Percentiles rank a stretch among this genome's conserved stretches.
Evolutionary conservation across 2,329 filamentous ascomycete species (phyloP).

Genomic region (Aspergillus aculeatus): DNA sequence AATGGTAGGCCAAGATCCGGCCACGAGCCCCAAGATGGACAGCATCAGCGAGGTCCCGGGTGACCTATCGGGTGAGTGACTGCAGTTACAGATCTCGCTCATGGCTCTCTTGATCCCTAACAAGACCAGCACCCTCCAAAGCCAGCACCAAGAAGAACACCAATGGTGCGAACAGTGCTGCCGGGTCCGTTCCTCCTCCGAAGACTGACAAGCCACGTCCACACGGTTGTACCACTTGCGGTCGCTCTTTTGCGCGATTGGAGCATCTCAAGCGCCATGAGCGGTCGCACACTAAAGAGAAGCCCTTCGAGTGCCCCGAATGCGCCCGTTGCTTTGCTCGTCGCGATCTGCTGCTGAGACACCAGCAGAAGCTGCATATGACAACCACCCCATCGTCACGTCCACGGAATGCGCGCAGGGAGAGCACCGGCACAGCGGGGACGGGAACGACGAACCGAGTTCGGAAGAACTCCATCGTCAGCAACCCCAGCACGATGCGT

Average conservation of each 20-base stretch:
- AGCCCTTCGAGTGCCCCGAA: slow-evolving; percentile 95
- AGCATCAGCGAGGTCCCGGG: slow-evolving; percentile 43
- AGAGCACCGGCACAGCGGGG: slow-evolving; percentile 74
- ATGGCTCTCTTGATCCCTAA: slow-evolving; percentile 23
- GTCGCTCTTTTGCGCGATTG: slow-evolving; percentile 86
- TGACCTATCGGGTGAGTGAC: slow-evolving; percentile 40
- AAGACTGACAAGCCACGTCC: slow-evolving; percentile 98
- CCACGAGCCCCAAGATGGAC: slow-evolving; percentile 36
- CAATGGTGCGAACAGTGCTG: slow-evolving; percentile 28
- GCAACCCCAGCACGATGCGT: slow-evolving; percentile 63
- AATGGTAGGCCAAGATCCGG: slow-evolving; percentile 39
- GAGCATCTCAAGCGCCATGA: slow-evolving; percentile 98
- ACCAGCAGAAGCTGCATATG: slow-evolving; percentile 98
- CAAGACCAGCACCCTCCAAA: slow-evolving; percentile 20
- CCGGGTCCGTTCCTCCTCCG: slow-evolving; percentile 61
- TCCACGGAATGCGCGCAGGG: slow-evolving; percentile 76
- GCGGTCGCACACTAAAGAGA: slow-evolving; percentile 97
- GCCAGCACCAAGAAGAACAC: slow-evolving; percentile 31
- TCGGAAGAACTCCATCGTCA: slow-evolving; percentile 86
- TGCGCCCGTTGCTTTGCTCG: slow-evolving; percentile 93
- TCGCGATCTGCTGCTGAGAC: slow-evolving; percentile 83
- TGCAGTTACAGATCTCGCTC: slow-evolving; percentile 8
- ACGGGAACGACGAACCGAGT: slow-evolving; percentile 70
- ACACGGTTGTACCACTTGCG: slow-evolving; percentile 88
- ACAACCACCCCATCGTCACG: slow-evolving; percentile 83